Evolutionary conservation across 2,329 filamentous ascomycete genomes (phyloP), one percentile per base, ranked within the genome.

Genomic region (Clonostachys chloroleuca): DNA sequence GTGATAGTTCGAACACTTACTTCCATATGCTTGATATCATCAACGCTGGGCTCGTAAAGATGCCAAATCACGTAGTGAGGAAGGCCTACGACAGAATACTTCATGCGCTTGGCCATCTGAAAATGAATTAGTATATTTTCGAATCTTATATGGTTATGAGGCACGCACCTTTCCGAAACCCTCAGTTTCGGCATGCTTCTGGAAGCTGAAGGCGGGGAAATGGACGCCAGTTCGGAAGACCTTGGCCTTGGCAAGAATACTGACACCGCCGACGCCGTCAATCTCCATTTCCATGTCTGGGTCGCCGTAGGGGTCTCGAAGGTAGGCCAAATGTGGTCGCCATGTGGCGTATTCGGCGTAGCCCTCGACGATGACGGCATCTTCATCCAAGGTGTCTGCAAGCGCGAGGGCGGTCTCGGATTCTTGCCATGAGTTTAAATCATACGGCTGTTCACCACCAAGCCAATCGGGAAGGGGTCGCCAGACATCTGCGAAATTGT

Each of bases 241-340:
- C 58, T 86, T 87, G 3, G 94, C 94, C 69, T 97, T 99, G 42
- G 94, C 92, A 57, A 99, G 70, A 59, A 99, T 99, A 70, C 91
- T 96, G 57, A 99, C 94, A 69, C 94, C 94, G 44, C 94, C 92
- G 42, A 99, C 92, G 55, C 94, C 94, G 58, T 99, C 94, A 57
- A 99, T 92, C 60, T 99, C 94, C 94, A 99, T 97, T 65, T 99
- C 94, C 86, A 97, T 96, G 63, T 99, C 94, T 17, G 92, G 92
- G 62, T 99, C 94, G 37, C 94, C 94, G 59, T 95, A 97, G 3
- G 94, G 94, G 63, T 99, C 94, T 50, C 94, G 87, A 8, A 99
- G 81, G 64, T 99, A 99, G 40, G 94, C 94, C 60, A 99, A 77
- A 77, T 99, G 94, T 40, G 94, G 94, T 54, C 94, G 80, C 94